Evolutionary conservation across 2,329 filamentous ascomycete species (phyloP).

Genomic region (Ophiobolus disseminans): DNA sequence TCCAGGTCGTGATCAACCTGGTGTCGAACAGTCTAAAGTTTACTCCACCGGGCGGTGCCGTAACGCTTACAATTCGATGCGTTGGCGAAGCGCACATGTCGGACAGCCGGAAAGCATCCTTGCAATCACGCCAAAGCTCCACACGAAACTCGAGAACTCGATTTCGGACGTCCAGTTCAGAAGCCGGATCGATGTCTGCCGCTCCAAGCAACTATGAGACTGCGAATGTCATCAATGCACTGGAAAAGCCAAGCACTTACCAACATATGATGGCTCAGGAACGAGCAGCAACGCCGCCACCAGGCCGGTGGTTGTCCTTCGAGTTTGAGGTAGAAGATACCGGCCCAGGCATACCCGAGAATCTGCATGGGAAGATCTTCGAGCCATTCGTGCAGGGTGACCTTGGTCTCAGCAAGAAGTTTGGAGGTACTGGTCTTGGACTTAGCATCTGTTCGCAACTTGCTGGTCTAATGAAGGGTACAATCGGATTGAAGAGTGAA

Average conservation of each 20-base stretch:
- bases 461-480: constrained; percentile 81
- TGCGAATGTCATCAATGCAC: constrained; percentile 54
- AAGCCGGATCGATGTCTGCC: constrained; percentile 38
- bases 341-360: constrained; percentile 81
- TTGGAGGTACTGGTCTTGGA: constrained; percentile 85
- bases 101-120: constrained; percentile 54
- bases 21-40: constrained; percentile 94
- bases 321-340: constrained; percentile 91
- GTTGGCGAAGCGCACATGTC: constrained; percentile 62
- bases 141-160: constrained; percentile 45
- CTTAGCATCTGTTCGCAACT: constrained; percentile 90
- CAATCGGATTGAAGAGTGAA: constrained; percentile 73
- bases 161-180: constrained; percentile 39
- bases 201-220: constrained; percentile 45
- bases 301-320: constrained; percentile 74
- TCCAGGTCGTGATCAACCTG: constrained; percentile 93
- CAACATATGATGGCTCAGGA: constrained; percentile 47
- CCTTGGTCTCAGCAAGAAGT: constrained; percentile 85
- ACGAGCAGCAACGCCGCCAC: constrained; percentile 55
- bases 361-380: constrained; percentile 83
- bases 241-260: constrained; percentile 49
- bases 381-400: constrained; percentile 97
- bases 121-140: constrained; percentile 53
- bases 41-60: constrained; percentile 76
- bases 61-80: constrained; percentile 79